Evolutionary conservation across 2,329 filamentous ascomycete genomes (phyloP).

Genomic region (Aspergillus unguis): DNA sequence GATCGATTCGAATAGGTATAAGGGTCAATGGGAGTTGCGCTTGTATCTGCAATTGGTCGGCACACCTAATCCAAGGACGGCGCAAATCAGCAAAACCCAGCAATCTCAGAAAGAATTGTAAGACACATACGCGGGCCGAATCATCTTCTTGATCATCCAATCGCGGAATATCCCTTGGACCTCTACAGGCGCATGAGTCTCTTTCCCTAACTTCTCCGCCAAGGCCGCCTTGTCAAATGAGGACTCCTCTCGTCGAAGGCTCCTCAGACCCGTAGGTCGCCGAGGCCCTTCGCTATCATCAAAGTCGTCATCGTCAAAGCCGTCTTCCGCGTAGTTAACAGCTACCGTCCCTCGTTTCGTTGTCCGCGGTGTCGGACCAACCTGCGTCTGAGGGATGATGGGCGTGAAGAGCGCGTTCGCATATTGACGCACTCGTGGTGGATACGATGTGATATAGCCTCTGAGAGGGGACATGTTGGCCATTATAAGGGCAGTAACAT

Average conservation of each 20-base stretch:
- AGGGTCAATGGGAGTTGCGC: slow-evolving; percentile 81
- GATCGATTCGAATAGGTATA: slow-evolving; percentile 93
- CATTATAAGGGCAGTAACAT: slow-evolving; percentile 33
- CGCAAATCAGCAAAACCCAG: slow-evolving; percentile 10
- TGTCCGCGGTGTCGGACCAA: slow-evolving; percentile 69
- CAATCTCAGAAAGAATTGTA: slow-evolving; percentile 9
- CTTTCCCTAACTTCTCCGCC: slow-evolving; percentile 77
- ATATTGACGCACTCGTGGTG: slow-evolving; percentile 83
- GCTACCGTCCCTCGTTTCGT: slow-evolving; percentile 95
- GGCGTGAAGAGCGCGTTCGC: slow-evolving; percentile 89
- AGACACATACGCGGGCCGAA: slow-evolving; percentile 43
- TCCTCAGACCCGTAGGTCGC: slow-evolving; percentile 75
- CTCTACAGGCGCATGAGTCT: slow-evolving; percentile 72
- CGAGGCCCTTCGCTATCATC: slow-evolving; percentile 65
- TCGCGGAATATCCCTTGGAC: slow-evolving; percentile 90
- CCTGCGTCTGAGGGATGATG: slow-evolving; percentile 67
- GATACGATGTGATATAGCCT: slow-evolving; percentile 87
- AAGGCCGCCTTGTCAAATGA: slow-evolving; percentile 62
- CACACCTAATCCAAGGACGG: slow-evolving; percentile 37
- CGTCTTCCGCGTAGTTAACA: slow-evolving; percentile 97
- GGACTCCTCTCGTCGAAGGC: slow-evolving; percentile 71
- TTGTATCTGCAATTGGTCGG: slow-evolving; percentile 61
- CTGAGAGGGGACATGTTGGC: slow-evolving; percentile 63
- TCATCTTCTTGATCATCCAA: slow-evolving; percentile 77
- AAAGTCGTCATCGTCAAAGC: slow-evolving; percentile 72